Evolutionary conservation across 306 rosid genomes (phyloP).

Genomic region (Fragaria ananassa): DNA sequence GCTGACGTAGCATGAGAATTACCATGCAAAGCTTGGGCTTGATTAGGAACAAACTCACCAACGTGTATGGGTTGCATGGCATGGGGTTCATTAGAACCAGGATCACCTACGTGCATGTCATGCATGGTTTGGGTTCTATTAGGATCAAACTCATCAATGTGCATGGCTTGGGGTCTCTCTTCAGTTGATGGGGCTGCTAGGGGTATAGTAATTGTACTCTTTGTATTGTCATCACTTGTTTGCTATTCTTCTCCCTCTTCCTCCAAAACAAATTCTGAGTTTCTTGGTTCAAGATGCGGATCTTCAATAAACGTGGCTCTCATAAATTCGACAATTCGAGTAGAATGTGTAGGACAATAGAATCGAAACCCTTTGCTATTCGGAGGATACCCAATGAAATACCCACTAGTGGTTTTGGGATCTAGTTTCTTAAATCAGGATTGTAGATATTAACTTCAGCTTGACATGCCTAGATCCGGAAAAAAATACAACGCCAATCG

Average conservation of each 20-base stretch:
- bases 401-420: too few species aligned
- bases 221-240: neutral
- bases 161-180: neutral
- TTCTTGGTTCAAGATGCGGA: neutral
- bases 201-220: neutral
- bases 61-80: neutral
- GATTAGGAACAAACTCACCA: neutral
- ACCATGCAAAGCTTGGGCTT: neutral
- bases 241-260: neutral
- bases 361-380: neutral
- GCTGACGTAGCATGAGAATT: too few species aligned
- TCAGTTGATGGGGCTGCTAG: neutral
- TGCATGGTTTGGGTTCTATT: too few species aligned
- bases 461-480: neutral
- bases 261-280: neutral
- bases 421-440: neutral
- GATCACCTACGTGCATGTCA: too few species aligned
- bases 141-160: neutral
- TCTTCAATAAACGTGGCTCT: too few species aligned
- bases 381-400: too few species aligned
- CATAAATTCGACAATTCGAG: neutral
- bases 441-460: neutral
- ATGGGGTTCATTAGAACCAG: neutral
- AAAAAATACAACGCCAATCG: too few species aligned
- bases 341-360: neutral